A percentile compares a stretch with the other conserved stretches of the same genome.
Conservation (phyloP, 257 asterid genomes). For the Asclepias syriaca region DNA sequence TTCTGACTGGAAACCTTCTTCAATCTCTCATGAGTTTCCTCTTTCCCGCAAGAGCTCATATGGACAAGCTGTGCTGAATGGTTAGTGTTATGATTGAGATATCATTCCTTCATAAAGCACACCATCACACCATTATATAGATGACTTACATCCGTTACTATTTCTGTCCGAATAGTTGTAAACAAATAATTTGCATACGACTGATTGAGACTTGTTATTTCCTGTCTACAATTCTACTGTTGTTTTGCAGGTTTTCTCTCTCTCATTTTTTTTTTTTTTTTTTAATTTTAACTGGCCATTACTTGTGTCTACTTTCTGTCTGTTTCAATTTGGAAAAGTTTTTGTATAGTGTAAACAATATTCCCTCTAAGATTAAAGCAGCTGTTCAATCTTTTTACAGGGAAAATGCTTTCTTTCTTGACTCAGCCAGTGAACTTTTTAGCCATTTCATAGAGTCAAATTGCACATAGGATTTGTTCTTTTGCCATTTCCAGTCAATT, state of each 20-base stretch:
- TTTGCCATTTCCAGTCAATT: background rate
- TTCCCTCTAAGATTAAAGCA: background rate
- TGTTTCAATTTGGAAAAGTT: background rate
- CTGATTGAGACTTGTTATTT: no score
- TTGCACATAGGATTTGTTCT: background rate
- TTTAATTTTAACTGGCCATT: background rate
- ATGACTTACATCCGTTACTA: background rate
- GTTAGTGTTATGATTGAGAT: constrained; percentile 24
- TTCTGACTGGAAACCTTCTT: constrained; percentile 43
- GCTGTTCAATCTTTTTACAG: background rate
- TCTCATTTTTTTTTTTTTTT: background rate
- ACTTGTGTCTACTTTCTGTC: background rate
- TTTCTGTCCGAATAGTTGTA: no score
- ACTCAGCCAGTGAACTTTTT: background rate
- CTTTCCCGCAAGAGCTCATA: constrained; percentile 56
- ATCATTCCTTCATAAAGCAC: background rate
- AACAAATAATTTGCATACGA: no score
- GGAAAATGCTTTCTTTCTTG: background rate
- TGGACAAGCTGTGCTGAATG: constrained; percentile 77
- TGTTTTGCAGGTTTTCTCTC: background rate
- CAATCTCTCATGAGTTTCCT: constrained; percentile 54
- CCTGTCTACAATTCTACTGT: background rate
- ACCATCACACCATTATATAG: background rate
- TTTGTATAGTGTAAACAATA: background rate
- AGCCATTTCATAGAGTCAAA: background rate